Conservation (phyloP, 192 early-diverging fungal species). For the Endogone sp. region DNA sequence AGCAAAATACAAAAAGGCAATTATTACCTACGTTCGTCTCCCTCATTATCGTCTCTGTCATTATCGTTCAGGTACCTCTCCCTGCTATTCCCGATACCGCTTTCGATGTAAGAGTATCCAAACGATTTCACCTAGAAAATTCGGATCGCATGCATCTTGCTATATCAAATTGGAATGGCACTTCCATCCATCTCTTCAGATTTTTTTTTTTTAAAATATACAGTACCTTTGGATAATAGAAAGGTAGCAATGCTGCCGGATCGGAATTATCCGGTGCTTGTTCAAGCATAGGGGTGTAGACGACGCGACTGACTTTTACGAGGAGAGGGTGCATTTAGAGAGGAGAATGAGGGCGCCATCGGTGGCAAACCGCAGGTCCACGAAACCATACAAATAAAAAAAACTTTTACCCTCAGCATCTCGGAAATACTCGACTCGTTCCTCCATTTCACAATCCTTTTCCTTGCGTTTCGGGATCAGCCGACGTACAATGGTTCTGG, state of each 20-base stretch:
- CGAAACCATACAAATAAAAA: background rate
- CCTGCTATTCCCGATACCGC: no score
- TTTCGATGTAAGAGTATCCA: conserved; percentile 12
- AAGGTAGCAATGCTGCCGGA: conserved; percentile 22
- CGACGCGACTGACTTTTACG: conserved; percentile 12
- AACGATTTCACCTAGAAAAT: conserved; percentile 19
- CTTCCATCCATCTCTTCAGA: no score
- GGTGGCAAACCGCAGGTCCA: background rate
- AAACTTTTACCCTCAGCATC: conserved; percentile 3
- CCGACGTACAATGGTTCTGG: conserved; percentile 22
- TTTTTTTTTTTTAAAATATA: no score
- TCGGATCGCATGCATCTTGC: no score
- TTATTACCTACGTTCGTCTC: no score
- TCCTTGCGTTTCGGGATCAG: conserved; percentile 43
- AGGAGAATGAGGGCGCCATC: background rate
- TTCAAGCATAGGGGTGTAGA: conserved; percentile 12
- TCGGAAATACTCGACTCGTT: conserved; percentile 34
- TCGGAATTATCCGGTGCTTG: background rate
- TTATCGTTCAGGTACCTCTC: no score
- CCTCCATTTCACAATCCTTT: conserved; percentile 39
- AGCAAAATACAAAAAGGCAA: no score
- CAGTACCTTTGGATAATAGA: conserved; percentile 48
- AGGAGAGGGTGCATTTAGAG: background rate
- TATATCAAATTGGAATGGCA: no score
- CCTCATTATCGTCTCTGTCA: no score